phyloP scores from a whole-genome alignment of 192 early-diverging fungal genomes.

The Gigaspora rosea region DNA sequence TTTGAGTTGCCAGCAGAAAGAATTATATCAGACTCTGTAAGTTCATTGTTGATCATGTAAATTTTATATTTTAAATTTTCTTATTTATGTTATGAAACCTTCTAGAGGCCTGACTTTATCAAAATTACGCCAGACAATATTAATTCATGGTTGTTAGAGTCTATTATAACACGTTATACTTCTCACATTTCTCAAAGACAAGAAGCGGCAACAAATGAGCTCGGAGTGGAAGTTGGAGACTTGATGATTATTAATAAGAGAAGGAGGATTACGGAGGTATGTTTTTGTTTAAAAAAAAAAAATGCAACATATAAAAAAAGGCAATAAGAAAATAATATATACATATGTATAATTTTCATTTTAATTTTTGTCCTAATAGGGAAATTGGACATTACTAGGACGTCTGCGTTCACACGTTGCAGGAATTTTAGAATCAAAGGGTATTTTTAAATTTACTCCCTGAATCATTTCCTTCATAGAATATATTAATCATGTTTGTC shows the following conservation, averaged over 20 bases:
- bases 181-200: slow-evolving; percentile 11
- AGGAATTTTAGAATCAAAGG: slow-evolving; percentile 52
- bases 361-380: slow-evolving; percentile 25
- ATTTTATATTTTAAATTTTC: too few species aligned
- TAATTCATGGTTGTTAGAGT: slow-evolving; percentile 42
- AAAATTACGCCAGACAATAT: slow-evolving; percentile 37
- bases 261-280: slow-evolving; percentile 46
- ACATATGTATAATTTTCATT: background rate
- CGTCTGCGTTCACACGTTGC: slow-evolving; percentile 58
- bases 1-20: too few species aligned
- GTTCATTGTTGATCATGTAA: too few species aligned
- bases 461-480: background rate
- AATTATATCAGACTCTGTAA: too few species aligned
- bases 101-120: too few species aligned
- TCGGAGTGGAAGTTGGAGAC: slow-evolving; percentile 57
- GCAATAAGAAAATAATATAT: background rate
- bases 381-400: slow-evolving; percentile 61
- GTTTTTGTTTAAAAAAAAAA: slow-evolving; percentile 26
- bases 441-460: slow-evolving; percentile 26
- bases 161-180: slow-evolving; percentile 33
- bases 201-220: slow-evolving; percentile 25
- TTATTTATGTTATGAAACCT: too few species aligned
- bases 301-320: background rate
- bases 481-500: background rate
- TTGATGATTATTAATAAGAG: slow-evolving; percentile 58